Evolutionary conservation across 345 rosid species (phyloP).

Genomic region (Odontarrhena argentea): DNA sequence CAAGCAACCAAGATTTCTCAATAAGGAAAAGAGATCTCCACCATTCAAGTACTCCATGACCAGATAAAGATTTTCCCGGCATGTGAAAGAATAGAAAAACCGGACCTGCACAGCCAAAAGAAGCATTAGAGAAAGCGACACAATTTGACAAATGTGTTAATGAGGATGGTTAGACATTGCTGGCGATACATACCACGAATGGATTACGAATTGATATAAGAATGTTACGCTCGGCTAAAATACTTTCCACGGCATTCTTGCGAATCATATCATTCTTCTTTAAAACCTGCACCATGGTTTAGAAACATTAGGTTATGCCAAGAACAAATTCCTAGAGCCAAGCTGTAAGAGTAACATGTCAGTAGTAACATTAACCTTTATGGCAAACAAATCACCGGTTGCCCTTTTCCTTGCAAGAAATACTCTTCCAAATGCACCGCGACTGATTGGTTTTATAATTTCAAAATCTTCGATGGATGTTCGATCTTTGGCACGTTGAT

Average conservation of each 20-base stretch:
- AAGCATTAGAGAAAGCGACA: slow-evolving; percentile 39
- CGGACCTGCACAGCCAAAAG: slow-evolving; percentile 69
- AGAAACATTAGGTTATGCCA: slow-evolving; percentile 13
- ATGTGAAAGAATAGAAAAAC: slow-evolving; percentile 96
- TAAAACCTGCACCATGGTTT: slow-evolving; percentile 60
- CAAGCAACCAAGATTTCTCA: slow-evolving; percentile 89
- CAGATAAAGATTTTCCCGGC: slow-evolving; percentile 94
- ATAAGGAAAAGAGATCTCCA: slow-evolving; percentile 90
- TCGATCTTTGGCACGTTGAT: slow-evolving; percentile 73
- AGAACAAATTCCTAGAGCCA: slow-evolving; percentile 26
- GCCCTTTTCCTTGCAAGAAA: slow-evolving; percentile 89
- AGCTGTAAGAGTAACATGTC: slow-evolving; percentile 16
- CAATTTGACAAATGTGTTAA: slow-evolving; percentile 30
- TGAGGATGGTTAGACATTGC: slow-evolving; percentile 23
- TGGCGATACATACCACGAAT: slow-evolving; percentile 76
- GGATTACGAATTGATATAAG: slow-evolving; percentile 92
- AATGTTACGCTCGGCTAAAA: slow-evolving; percentile 92
- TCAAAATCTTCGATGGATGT: slow-evolving; percentile 98
- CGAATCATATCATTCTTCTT: slow-evolving; percentile 97
- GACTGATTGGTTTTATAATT: slow-evolving; percentile 95
- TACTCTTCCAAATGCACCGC: slow-evolving; percentile 95
- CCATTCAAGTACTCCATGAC: slow-evolving; percentile 99
- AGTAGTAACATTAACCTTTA: slow-evolving; percentile 61
- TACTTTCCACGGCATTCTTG: slow-evolving; percentile 97
- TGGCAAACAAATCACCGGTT: slow-evolving; percentile 93